These are phyloP conservation scores for Celoporthe dispersa DNA, from an alignment of 2,329 filamentous ascomycete genomes.

Conservation along the genomic window DNA sequence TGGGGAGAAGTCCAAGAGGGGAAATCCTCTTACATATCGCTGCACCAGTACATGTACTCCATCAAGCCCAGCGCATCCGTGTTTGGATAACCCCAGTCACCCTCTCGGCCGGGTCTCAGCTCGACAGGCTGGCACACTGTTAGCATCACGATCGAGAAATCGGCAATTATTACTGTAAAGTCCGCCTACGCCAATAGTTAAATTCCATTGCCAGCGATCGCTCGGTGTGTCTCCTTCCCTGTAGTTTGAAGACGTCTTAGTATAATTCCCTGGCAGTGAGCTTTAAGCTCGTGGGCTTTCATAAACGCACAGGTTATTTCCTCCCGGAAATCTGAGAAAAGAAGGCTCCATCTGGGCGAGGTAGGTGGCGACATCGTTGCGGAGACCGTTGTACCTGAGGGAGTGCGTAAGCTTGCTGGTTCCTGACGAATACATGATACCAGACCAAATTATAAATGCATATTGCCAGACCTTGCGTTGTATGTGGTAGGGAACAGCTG, in stretches of 20 bases:
- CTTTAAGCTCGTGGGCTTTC: not conserved
- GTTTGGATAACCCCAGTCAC: slow-evolving; percentile 47
- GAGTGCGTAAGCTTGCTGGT: not conserved
- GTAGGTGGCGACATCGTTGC: slow-evolving; percentile 12
- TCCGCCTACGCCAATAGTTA: slow-evolving; percentile 41
- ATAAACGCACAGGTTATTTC: slow-evolving; percentile 17
- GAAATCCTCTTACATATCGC: slow-evolving; percentile 11
- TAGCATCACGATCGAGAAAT: not conserved
- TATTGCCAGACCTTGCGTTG: slow-evolving; percentile 40
- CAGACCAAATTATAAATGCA: not conserved
- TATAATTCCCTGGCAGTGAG: not conserved
- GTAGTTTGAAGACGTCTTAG: not conserved
- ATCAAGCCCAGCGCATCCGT: slow-evolving; percentile 56
- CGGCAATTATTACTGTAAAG: not conserved
- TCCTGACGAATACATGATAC: not conserved
- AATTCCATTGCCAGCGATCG: slow-evolving; percentile 37
- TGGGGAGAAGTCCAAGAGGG: not conserved
- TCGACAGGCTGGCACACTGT: slow-evolving; percentile 33
- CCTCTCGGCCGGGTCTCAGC: slow-evolving; percentile 41
- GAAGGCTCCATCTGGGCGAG: slow-evolving; percentile 13
- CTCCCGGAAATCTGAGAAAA: slow-evolving; percentile 24
- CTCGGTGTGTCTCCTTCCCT: slow-evolving; percentile 13
- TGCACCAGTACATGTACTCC: slow-evolving; percentile 48
- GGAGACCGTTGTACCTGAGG: slow-evolving; percentile 54
- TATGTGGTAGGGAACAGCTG: slow-evolving; percentile 25